phyloP scores from a whole-genome alignment of 495 filamentous ascomycete species.

The Penicillium samsonianum region DNA sequence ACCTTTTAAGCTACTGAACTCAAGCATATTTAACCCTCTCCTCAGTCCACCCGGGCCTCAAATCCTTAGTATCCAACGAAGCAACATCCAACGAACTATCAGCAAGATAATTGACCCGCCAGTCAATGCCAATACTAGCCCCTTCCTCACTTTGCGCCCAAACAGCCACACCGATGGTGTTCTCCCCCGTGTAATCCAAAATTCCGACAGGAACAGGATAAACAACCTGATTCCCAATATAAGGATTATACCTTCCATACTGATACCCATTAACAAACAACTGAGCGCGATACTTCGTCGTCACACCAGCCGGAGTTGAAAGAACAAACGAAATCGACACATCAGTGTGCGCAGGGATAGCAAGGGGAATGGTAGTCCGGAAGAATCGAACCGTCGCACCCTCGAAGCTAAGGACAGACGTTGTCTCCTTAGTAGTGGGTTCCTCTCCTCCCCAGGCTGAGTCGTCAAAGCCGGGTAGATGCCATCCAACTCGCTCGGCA shows the following conservation, averaged over 20 bases:
- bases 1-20: not conserved
- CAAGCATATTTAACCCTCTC: constrained; percentile 36
- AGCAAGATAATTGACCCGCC: constrained; percentile 41
- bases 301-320: constrained; percentile 23
- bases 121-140: constrained; percentile 37
- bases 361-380: constrained; percentile 54
- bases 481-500: constrained; percentile 67
- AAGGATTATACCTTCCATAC: constrained; percentile 51
- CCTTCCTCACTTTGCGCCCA: constrained; percentile 51
- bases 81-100: constrained; percentile 47
- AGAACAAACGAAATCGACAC: constrained; percentile 51
- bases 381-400: constrained; percentile 58
- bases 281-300: constrained; percentile 37
- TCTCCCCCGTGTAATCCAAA: constrained; percentile 47
- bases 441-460: constrained; percentile 39
- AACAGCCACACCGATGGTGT: constrained; percentile 48
- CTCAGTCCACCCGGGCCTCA: constrained; percentile 45
- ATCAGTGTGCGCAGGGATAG: constrained; percentile 43
- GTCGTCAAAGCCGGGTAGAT: constrained; percentile 60
- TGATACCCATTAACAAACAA: constrained; percentile 54
- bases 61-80: constrained; percentile 34
- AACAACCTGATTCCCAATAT: constrained; percentile 53
- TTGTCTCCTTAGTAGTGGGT: constrained; percentile 8
- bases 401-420: constrained; percentile 48
- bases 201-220: constrained; percentile 53